Conservation (phyloP, 441 rosid species). For the Biscutella laevigata region DNA sequence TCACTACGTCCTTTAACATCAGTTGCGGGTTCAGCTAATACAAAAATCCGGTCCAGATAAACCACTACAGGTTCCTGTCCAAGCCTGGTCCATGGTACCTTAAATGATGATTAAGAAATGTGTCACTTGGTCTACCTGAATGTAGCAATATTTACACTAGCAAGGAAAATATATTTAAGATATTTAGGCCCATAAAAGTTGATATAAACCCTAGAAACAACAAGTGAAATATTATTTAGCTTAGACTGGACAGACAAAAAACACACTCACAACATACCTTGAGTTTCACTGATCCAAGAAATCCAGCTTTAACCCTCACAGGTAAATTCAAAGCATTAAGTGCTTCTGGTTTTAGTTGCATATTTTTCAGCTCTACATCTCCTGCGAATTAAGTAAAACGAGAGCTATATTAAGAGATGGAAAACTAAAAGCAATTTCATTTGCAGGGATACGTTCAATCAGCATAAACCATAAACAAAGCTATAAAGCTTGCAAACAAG, state of each 20-base stretch:
- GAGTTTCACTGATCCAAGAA: conserved; percentile 96
- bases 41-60: conserved; percentile 75
- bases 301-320: conserved; percentile 94
- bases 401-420: neutral
- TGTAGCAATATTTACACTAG: neutral
- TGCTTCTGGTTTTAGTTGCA: conserved; percentile 99
- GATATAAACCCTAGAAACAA: neutral
- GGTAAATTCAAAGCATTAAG: conserved; percentile 93
- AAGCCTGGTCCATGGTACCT: conserved; percentile 99
- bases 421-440: neutral
- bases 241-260: neutral
- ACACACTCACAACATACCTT: conserved; percentile 23
- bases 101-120: conserved; percentile 20
- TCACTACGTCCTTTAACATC: conserved; percentile 71
- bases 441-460: neutral
- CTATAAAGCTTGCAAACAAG: conserved; percentile 4
- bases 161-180: neutral
- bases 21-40: conserved; percentile 89
- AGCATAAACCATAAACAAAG: conserved; percentile 5
- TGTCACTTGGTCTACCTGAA: conserved; percentile 14
- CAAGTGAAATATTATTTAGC: conserved; percentile 1
- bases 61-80: conserved; percentile 98
- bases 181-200: neutral
- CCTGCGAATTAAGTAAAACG: conserved; percentile 39
- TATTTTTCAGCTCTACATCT: conserved; percentile 89